A percentile compares a stretch with the other conserved stretches of the same genome.
phyloP scores from a whole-genome alignment of 768 basidiomycete genomes.

The Termitomyces sp. region DNA sequence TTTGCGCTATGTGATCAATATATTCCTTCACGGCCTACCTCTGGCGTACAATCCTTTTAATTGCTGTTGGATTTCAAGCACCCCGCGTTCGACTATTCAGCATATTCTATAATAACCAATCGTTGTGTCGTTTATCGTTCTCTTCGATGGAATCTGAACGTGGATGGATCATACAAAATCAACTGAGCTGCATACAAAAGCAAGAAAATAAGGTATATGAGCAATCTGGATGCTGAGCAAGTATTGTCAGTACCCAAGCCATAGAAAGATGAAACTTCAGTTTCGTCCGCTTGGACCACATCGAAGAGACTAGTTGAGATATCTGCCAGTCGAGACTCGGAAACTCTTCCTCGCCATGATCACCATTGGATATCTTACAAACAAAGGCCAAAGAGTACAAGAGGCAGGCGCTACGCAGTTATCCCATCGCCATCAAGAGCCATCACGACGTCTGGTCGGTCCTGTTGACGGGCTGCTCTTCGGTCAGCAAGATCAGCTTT shows the following conservation, averaged over 20 bases:
- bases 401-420: not conserved
- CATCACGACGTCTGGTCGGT: slow-evolving; percentile 7
- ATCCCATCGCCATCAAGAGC: slow-evolving; percentile 6
- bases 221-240: not conserved
- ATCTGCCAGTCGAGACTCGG: not conserved
- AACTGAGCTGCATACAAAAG: not conserved
- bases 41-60: not conserved
- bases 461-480: slow-evolving; percentile 20
- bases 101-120: not conserved
- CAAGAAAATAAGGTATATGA: not conserved
- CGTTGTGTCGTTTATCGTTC: not conserved
- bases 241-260: not conserved
- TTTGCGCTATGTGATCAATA: not conserved
- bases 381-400: not conserved
- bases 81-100: not conserved
- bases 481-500: slow-evolving; percentile 44
- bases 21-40: not conserved
- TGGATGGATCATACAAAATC: not conserved
- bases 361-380: not conserved
- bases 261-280: too few species aligned
- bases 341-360: not conserved
- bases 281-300: too few species aligned
- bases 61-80: not conserved
- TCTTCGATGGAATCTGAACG: not conserved
- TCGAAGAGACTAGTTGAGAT: too few species aligned